Evolutionary conservation across 192 early-diverging fungal genomes (phyloP).

Genomic region (Chytriomyces hyalinus): DNA sequence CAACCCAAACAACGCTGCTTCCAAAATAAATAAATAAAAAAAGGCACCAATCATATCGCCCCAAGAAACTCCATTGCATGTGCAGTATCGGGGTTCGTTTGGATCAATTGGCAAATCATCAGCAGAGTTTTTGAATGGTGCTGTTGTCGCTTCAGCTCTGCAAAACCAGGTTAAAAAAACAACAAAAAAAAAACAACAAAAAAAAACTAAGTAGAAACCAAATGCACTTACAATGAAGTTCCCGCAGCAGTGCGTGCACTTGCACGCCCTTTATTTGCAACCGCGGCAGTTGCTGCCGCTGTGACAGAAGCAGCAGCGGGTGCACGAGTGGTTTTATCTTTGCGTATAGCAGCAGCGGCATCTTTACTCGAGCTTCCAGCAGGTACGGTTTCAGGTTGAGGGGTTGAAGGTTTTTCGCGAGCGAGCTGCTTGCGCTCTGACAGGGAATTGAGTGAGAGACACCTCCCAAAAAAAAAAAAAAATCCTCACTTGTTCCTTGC

Average conservation of each 20-base stretch:
- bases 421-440: background rate
- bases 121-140: slow-evolving; percentile 1
- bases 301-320: background rate
- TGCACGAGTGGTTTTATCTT: background rate
- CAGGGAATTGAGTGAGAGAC: background rate
- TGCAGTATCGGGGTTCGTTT: slow-evolving; percentile 95
- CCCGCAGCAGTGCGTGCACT: slow-evolving; percentile 39
- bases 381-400: slow-evolving; percentile 15
- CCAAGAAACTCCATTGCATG: slow-evolving; percentile 92
- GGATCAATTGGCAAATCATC: slow-evolving; percentile 84
- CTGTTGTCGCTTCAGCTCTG: background rate
- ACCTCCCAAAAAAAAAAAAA: background rate
- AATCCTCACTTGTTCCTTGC: slow-evolving; percentile 3
- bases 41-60: slow-evolving; percentile 91
- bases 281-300: background rate
- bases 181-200: background rate
- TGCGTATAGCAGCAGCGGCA: background rate
- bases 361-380: background rate
- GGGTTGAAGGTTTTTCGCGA: slow-evolving; percentile 10
- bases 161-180: background rate
- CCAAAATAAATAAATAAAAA: too few species aligned
- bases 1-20: slow-evolving; percentile 9
- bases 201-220: background rate
- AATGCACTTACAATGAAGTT: slow-evolving; percentile 43
- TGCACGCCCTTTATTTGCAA: background rate